Evolutionary conservation across 2,329 filamentous ascomycete genomes (phyloP), one percentile per base, ranked within the genome.

Genomic region (Fusarium coffeatum): DNA sequence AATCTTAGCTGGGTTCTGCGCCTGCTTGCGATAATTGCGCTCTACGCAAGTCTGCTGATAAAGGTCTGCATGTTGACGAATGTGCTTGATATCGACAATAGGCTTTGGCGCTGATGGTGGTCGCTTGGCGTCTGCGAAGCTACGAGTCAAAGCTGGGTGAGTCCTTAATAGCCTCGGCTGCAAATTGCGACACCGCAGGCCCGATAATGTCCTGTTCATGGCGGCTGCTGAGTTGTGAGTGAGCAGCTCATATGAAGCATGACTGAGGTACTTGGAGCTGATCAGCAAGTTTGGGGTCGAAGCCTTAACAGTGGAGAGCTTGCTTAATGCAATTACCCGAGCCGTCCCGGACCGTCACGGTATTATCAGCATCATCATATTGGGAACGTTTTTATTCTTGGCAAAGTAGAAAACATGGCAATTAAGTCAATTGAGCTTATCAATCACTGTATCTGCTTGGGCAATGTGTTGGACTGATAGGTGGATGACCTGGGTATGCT

Each of bases 11-110:
- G 90, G 88, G 72, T 89, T 84, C 16, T 79, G 74, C 40, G 86
- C 82, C 69, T 88, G 86, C 27, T 79, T 72, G 62, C 78, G 85
- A 82, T 98, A 98, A 79, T 98, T 98, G 72, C 96, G 90, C 72
- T 94, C 90, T 64, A 91, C 78, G 80, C 93, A 97, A 77, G 97
- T 98, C 71, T 91, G 85, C 73, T 92, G 87, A 83, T 98, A 92
- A 18, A 97, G 86, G 16, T 90, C 88, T 18, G 92, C 89, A 80
- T 97, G 92, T 76, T 93, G 88, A 61, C 94, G 94, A 78, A 99
- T 97, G 82, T 96, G 91, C 79, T 93, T 95, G 77, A 97, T 87
- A 82, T 98, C 92, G 71, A 97, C 87, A 48, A 87, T 87, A 27
- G 93, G 89, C 78, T 93, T 95, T 13, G 93, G 94, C 16, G 93